Conservation (phyloP, 148 eudicot species). For the Selenicereus undatus region DNA sequence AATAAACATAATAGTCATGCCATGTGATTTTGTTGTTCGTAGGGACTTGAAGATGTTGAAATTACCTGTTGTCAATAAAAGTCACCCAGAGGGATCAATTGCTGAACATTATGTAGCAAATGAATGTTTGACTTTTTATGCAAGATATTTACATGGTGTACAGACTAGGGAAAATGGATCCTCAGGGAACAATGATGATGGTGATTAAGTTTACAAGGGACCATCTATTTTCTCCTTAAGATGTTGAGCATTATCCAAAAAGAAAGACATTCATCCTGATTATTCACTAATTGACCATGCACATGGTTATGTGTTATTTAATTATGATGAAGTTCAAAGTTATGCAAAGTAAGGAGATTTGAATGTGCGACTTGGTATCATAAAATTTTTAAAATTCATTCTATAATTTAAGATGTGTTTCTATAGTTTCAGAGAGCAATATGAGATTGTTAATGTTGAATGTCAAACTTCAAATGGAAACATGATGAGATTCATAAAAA, state of each 20-base stretch:
- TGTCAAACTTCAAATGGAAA: too few relatives aligned
- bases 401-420: too few relatives aligned
- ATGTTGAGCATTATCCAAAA: background rate
- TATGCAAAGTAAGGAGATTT: background rate
- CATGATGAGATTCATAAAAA: too few relatives aligned
- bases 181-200: constrained; percentile 5
- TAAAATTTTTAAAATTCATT: too few relatives aligned
- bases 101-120: background rate
- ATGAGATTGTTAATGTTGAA: background rate
- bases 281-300: background rate
- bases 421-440: background rate
- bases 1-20: too few relatives aligned
- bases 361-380: background rate
- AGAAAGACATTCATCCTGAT: background rate
- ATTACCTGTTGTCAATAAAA: background rate
- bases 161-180: background rate
- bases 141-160: background rate
- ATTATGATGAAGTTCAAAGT: constrained; percentile 9
- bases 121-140: background rate
- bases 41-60: too few relatives aligned
- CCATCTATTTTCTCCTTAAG: background rate
- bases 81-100: background rate
- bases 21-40: background rate
- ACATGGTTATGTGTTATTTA: background rate
- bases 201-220: background rate